These are phyloP conservation scores for Haplosporangium sp. DNA, from an alignment of 371 early-diverging fungal genomes.

Conservation along the genomic window DNA sequence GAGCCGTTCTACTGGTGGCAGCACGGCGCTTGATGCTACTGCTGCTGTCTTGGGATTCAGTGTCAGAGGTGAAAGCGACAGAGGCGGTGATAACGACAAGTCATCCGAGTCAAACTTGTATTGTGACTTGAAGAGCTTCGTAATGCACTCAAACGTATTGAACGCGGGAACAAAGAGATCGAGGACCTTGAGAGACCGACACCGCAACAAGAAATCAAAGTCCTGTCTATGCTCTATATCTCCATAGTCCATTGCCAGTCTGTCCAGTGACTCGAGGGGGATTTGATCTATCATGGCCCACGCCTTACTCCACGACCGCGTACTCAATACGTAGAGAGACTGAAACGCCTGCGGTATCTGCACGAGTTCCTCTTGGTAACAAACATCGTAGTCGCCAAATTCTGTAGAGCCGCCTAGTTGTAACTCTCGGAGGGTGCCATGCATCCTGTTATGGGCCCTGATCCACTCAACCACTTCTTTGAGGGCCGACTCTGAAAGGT, in stretches of 20 bases:
- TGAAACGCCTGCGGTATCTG: slow-evolving; percentile 27
- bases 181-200: slow-evolving; percentile 26
- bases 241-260: slow-evolving; percentile 42
- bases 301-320: slow-evolving; percentile 33
- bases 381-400: slow-evolving; percentile 7
- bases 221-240: slow-evolving; percentile 13
- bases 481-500: slow-evolving; percentile 11
- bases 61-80: too few species aligned
- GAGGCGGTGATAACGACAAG: too few species aligned
- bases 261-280: slow-evolving; percentile 18
- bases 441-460: slow-evolving; percentile 19
- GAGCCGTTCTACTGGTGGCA: slow-evolving; percentile 37
- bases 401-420: slow-evolving; percentile 31
- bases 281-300: slow-evolving; percentile 37
- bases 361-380: slow-evolving; percentile 11
- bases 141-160: slow-evolving; percentile 26
- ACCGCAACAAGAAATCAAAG: slow-evolving; percentile 22
- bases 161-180: slow-evolving; percentile 34
- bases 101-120: too few species aligned
- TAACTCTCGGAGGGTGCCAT: slow-evolving; percentile 42
- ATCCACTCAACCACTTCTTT: slow-evolving; percentile 38
- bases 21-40: neutral
- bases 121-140: slow-evolving; percentile 7
- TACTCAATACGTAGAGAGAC: slow-evolving; percentile 19
- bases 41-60: neutral